Percentiles rank a stretch among this genome's conserved stretches.
Conservation (phyloP, 345 rosid genomes). For the Excoecaria agallocha region DNA sequence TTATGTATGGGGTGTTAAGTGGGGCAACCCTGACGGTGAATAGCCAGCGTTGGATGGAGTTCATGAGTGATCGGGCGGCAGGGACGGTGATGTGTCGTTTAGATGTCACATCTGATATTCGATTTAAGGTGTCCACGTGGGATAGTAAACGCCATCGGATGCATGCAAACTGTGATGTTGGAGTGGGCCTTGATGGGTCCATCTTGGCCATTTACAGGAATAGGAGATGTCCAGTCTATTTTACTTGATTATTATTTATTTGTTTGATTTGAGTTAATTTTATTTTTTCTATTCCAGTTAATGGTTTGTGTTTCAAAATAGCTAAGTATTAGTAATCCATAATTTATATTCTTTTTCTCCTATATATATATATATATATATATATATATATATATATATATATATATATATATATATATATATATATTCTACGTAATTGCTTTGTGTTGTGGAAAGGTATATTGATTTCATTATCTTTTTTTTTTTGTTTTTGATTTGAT, state of each 20-base stretch:
- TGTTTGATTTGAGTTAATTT: too few relatives aligned
- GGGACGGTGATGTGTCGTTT: constrained; percentile 63
- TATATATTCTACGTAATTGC: too few relatives aligned
- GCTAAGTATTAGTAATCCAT: too few relatives aligned
- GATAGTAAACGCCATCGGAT: constrained; percentile 52
- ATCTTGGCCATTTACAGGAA: constrained; percentile 45
- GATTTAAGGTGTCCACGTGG: constrained; percentile 76
- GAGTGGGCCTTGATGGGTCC: constrained; percentile 63
- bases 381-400: too few relatives aligned
- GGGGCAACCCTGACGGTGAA: constrained; percentile 58
- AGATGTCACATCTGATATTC: constrained; percentile 49
- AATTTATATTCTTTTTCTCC: too few relatives aligned
- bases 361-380: too few relatives aligned
- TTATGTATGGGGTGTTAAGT: constrained; percentile 37
- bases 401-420: too few relatives aligned
- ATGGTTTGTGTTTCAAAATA: too few relatives aligned
- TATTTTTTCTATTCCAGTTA: too few relatives aligned
- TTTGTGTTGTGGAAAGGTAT: too few relatives aligned
- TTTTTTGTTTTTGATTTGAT: too few relatives aligned
- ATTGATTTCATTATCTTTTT: too few relatives aligned
- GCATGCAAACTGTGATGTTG: constrained; percentile 57
- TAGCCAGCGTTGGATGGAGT: constrained; percentile 59
- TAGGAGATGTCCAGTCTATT: constrained; percentile 72
- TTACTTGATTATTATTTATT: constrained; percentile 34
- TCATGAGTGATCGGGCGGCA: constrained; percentile 47